Conservation (phyloP, 331 rosid genomes). For the Prunus yedoensis region DNA sequence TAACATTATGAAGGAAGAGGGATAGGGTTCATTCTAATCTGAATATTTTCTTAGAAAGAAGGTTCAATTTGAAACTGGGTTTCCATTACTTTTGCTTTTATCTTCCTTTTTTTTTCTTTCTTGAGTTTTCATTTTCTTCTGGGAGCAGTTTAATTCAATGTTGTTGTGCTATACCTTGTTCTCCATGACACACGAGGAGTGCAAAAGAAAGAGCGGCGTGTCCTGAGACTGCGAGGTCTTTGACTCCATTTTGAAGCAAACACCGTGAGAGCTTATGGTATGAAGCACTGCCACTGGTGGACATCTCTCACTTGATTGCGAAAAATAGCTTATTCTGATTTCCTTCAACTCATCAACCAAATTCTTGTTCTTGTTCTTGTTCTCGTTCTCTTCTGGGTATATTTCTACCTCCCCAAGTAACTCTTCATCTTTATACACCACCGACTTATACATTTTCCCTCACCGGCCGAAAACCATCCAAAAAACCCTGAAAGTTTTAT, state of each 20-base stretch:
- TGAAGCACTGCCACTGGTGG: slow-evolving; percentile 97
- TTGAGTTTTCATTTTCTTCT: slow-evolving; percentile 3
- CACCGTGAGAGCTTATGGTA: slow-evolving; percentile 63
- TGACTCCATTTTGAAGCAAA: slow-evolving; percentile 98
- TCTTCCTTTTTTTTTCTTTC: background rate
- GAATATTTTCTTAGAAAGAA: background rate
- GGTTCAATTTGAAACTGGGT: slow-evolving; percentile 8
- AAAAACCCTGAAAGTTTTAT: background rate
- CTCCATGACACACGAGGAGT: slow-evolving; percentile 88
- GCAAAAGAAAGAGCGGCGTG: slow-evolving; percentile 74
- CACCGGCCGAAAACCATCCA: slow-evolving; percentile 20
- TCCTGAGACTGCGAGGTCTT: slow-evolving; percentile 70
- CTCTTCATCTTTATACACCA: slow-evolving; percentile 81
- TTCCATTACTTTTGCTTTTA: background rate
- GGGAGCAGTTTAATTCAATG: slow-evolving; percentile 22
- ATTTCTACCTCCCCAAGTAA: slow-evolving; percentile 90
- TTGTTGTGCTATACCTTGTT: slow-evolving; percentile 84
- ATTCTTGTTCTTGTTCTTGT: slow-evolving; percentile 20
- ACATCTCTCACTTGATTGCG: slow-evolving; percentile 98
- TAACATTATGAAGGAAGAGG: slow-evolving; percentile 13
- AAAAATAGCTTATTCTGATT: slow-evolving; percentile 83
- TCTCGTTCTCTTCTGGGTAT: slow-evolving; percentile 65
- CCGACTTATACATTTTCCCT: slow-evolving; percentile 64
- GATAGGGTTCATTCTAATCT: background rate
- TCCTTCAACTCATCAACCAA: slow-evolving; percentile 61